Evolutionary conservation across 139 green algal genomes (phyloP).

Genomic region (Bryopsis sp.): DNA sequence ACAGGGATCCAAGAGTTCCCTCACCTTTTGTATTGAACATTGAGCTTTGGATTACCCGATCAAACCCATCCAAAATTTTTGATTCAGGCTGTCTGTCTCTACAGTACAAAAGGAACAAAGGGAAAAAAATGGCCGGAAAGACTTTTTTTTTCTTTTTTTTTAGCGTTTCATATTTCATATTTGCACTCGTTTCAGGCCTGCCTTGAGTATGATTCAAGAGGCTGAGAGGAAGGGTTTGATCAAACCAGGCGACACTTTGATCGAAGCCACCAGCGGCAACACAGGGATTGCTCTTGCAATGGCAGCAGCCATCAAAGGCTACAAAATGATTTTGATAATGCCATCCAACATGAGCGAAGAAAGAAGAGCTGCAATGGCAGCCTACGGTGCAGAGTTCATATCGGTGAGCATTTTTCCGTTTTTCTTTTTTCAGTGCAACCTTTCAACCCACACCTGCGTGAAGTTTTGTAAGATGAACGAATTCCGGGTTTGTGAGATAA

Average conservation of each 20-base stretch:
- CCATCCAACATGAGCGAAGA: conserved; percentile 37
- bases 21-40: not conserved
- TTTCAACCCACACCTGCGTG: not conserved
- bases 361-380: conserved; percentile 31
- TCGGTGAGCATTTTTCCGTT: conserved; percentile 7
- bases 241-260: conserved; percentile 33
- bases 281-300: conserved; percentile 44
- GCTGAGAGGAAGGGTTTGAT: conserved; percentile 34
- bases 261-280: conserved; percentile 44
- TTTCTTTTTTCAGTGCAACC: not conserved
- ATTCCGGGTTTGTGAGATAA: no score
- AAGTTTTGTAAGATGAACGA: no score
- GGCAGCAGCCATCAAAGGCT: conserved; percentile 41
- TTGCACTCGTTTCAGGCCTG: no score
- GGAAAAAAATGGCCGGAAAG: no score
- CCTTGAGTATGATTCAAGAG: conserved; percentile 39
- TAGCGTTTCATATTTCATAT: no score
- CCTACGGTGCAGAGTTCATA: conserved; percentile 38
- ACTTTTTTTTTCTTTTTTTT: no score
- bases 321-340: conserved; percentile 40
- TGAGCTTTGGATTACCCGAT: no score
- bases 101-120: no score
- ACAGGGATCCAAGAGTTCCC: no score
- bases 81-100: no score
- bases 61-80: no score